Conservation (phyloP, 768 basidiomycete species). For the Panaeolus papilionaceus region DNA sequence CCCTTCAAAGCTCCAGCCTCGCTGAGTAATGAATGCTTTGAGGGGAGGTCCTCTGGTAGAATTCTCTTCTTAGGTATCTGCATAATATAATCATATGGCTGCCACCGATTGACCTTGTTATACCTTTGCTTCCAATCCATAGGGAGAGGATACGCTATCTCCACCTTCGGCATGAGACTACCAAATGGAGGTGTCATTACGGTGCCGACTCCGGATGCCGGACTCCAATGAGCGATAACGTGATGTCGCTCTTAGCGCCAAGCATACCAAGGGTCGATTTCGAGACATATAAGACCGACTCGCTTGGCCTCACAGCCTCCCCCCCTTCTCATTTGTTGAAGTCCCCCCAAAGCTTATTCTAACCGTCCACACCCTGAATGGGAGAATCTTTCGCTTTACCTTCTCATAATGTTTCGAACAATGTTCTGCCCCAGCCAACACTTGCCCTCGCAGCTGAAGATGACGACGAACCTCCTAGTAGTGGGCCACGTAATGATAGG, state of each 20-base stretch:
- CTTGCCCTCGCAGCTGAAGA: slow-evolving; percentile 43
- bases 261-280: slow-evolving; percentile 21
- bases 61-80: too few species aligned
- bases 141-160: neutral
- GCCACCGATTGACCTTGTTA: too few species aligned
- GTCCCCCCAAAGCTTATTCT: slow-evolving; percentile 17
- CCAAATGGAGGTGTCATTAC: neutral
- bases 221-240: neutral
- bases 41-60: too few species aligned
- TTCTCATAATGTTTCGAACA: slow-evolving; percentile 35
- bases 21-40: neutral
- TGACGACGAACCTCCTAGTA: slow-evolving; percentile 52
- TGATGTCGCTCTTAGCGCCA: slow-evolving; percentile 8
- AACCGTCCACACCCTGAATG: slow-evolving; percentile 41
- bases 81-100: too few species aligned
- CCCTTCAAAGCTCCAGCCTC: neutral
- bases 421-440: slow-evolving; percentile 39
- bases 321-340: slow-evolving; percentile 20
- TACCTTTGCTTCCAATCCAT: neutral
- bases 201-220: neutral
- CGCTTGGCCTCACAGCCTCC: slow-evolving; percentile 27
- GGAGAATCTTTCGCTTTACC: slow-evolving; percentile 40
- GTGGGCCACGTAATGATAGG: slow-evolving; percentile 37
- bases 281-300: slow-evolving; percentile 22
- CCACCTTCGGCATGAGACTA: neutral